These are phyloP conservation scores for Tephrocybe sp. DNA, from an alignment of 768 basidiomycete genomes.

Conservation along the genomic window DNA sequence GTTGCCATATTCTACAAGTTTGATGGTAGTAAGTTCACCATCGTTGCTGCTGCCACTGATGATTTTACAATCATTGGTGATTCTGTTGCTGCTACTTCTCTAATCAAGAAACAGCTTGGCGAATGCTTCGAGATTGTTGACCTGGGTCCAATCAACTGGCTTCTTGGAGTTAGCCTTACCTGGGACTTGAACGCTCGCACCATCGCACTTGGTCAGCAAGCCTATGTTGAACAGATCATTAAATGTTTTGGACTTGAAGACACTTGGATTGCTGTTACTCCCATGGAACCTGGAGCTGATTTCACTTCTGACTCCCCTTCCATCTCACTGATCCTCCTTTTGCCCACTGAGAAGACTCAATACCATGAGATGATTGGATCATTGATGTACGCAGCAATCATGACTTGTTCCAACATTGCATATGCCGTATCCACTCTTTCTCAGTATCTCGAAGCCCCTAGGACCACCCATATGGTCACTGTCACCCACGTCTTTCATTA, in stretches of 20 bases:
- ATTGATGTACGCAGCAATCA: constrained; percentile 7
- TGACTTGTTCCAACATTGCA: constrained; percentile 9
- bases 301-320: constrained; percentile 5
- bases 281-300: constrained; percentile 3
- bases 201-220: constrained; percentile 12
- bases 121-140: constrained; percentile 25
- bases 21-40: constrained; percentile 14
- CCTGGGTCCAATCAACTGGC: constrained; percentile 21
- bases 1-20: constrained; percentile 23
- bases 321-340: constrained; percentile 2
- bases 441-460: constrained; percentile 2
- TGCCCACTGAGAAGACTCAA: not conserved
- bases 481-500: not conserved
- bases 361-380: constrained; percentile 9
- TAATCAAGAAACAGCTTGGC: constrained; percentile 19
- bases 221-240: constrained; percentile 20
- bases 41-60: constrained; percentile 5
- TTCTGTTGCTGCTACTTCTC: not conserved
- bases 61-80: constrained; percentile 11
- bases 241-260: constrained; percentile 12
- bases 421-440: constrained; percentile 6
- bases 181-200: constrained; percentile 17
- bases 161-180: constrained; percentile 23
- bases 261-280: constrained; percentile 1
- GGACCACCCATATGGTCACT: not conserved